A percentile compares a stretch with the other conserved stretches of the same genome.
These are phyloP conservation scores for Priceomyces castillae DNA, from an alignment of 805 yeast genomes.

Conservation along the genomic window DNA sequence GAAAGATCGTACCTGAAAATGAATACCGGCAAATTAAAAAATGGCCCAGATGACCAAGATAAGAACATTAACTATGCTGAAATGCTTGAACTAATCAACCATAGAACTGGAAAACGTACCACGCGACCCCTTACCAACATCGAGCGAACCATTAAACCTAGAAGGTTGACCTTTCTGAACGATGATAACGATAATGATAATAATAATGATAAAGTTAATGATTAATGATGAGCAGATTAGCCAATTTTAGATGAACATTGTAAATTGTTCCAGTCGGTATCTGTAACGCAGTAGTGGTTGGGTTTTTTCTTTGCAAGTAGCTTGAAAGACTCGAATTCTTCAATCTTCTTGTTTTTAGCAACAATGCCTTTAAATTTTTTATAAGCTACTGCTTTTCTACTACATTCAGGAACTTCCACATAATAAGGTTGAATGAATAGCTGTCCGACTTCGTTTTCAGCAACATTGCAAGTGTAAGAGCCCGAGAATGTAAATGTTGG, in stretches of 20 bases:
- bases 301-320: constrained; percentile 9
- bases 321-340: constrained; percentile 7
- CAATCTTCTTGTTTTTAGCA: constrained; percentile 2
- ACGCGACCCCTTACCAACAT: constrained; percentile 25
- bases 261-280: constrained; percentile 5
- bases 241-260: constrained; percentile 4
- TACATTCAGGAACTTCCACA: constrained; percentile 11
- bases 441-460: constrained; percentile 15
- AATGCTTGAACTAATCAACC: constrained; percentile 40
- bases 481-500: constrained; percentile 8
- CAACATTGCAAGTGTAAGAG: constrained; percentile 13
- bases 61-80: constrained; percentile 26
- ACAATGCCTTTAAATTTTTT: constrained; percentile 7
- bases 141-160: constrained; percentile 39
- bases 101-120: constrained; percentile 39
- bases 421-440: constrained; percentile 13
- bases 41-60: not conserved
- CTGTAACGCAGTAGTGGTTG: constrained; percentile 12
- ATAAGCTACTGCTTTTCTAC: constrained; percentile 6
- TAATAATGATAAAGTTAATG: not conserved
- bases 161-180: constrained; percentile 25
- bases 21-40: not conserved
- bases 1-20: not conserved
- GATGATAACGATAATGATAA: constrained; percentile 3
- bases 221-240: not conserved